Base-by-base conservation (phyloP, 1,284 basidiomycete species). In the Irpex lacteus region DNA sequence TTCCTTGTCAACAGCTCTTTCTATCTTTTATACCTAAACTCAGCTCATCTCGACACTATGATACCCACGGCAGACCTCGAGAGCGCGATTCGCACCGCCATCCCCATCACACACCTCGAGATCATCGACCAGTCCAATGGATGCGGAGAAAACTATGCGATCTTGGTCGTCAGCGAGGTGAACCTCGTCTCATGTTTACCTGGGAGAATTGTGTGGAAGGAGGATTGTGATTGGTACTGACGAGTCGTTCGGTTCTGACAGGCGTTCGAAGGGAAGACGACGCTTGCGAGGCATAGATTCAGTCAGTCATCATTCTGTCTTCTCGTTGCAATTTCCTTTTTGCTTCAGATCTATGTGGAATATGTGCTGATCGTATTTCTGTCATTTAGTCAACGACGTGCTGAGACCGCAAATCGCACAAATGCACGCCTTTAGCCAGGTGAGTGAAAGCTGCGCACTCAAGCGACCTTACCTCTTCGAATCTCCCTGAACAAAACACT, bases 391-490 rank as follows among this genome's bases (percentile, higher is more conserved):
- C 62, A 93, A 94, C 71, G 88, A 91, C 37, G 70, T 87, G 11
- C 72, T 94, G 71, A 93, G 90, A 76, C 77, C 78, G 5, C 81
- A 92, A 69, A 92, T 94, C 63, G 79, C 88, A 0, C 83, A 89
- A 65, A 88, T 94, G 83, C 91, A 94, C 70, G 92, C 91, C 3
- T 94, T 94, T 75, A 92, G 91, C 7, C 91, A 94, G 86, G 92
- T 91, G 67, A 62, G 78, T 63, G 32, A 15, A 19, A 37, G 7
- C 26, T 47, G 21, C 32, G 37, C 59, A 53, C 50, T 9, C 21
- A 19, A 18, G 19, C 21, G 13, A 53, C 50, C 18, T 13, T 18
- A 49, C 18, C 44, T 59, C n/a, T 38, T 55, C 54, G 50, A 61
- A 21, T 62, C 40, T 18, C 4, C 15, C 21, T 13, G 19, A 4